These are phyloP conservation scores for Trametes cingulata DNA, from an alignment of 768 basidiomycete species.

Conservation along the genomic window DNA sequence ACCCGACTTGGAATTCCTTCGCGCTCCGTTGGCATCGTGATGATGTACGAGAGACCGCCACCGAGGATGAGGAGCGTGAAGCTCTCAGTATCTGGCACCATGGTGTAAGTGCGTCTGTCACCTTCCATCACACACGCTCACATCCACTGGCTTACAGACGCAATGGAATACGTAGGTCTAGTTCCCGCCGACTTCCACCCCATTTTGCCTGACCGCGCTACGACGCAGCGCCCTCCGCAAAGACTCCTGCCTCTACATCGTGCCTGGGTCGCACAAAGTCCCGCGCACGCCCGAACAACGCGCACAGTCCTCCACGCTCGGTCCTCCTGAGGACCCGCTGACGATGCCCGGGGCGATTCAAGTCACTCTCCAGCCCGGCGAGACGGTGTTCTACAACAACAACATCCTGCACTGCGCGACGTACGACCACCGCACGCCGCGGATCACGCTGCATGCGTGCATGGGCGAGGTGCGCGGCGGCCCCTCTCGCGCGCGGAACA, in stretches of 20 bases:
- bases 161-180: slow-evolving; percentile 78
- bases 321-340: slow-evolving; percentile 56
- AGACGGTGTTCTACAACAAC: slow-evolving; percentile 79
- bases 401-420: slow-evolving; percentile 77
- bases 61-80: slow-evolving; percentile 55
- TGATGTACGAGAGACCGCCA: slow-evolving; percentile 62
- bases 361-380: slow-evolving; percentile 59
- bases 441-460: slow-evolving; percentile 71
- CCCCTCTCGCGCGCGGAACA: slow-evolving; percentile 61
- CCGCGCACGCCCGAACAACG: slow-evolving; percentile 63
- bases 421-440: slow-evolving; percentile 49
- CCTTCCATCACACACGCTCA: neutral
- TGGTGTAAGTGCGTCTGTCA: slow-evolving; percentile 49
- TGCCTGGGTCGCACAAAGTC: slow-evolving; percentile 64
- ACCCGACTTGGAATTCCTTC: slow-evolving; percentile 63
- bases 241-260: slow-evolving; percentile 69
- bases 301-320: slow-evolving; percentile 48
- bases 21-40: slow-evolving; percentile 82
- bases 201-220: neutral
- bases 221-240: slow-evolving; percentile 58
- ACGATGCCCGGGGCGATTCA: slow-evolving; percentile 70
- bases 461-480: slow-evolving; percentile 68
- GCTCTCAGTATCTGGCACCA: slow-evolving; percentile 62
- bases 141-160: slow-evolving; percentile 41
- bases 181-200: neutral